A percentile compares a stretch with the other conserved stretches of the same genome.
Evolutionary conservation across 2,329 filamentous ascomycete species (phyloP).

Genomic region (Chaetothyriales sp.): DNA sequence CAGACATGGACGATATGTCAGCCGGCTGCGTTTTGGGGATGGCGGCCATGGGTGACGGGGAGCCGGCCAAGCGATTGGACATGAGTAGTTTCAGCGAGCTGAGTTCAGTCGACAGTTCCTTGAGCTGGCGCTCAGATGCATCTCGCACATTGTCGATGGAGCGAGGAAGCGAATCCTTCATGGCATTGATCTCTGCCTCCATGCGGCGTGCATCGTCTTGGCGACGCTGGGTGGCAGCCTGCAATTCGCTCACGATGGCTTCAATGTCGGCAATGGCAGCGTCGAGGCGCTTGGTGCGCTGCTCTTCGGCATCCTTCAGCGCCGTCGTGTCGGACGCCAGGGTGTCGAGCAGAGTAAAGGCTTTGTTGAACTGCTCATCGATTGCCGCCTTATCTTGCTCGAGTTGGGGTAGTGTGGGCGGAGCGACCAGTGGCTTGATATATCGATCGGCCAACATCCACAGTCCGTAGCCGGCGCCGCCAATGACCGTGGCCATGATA

Average conservation of each 20-base stretch:
- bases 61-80: slow-evolving; percentile 40
- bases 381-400: slow-evolving; percentile 89
- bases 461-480: slow-evolving; percentile 75
- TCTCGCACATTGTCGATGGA: slow-evolving; percentile 82
- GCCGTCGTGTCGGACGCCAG: slow-evolving; percentile 77
- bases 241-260: slow-evolving; percentile 59
- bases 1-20: slow-evolving; percentile 21
- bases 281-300: slow-evolving; percentile 72
- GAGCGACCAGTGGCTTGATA: slow-evolving; percentile 76
- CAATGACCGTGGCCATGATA: slow-evolving; percentile 94
- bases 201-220: slow-evolving; percentile 80
- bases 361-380: slow-evolving; percentile 83
- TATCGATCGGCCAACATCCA: slow-evolving; percentile 89
- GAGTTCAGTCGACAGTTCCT: slow-evolving; percentile 74
- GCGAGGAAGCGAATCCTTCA: slow-evolving; percentile 77
- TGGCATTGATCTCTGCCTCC: slow-evolving; percentile 67
- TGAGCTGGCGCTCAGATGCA: slow-evolving; percentile 62
- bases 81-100: slow-evolving; percentile 87
- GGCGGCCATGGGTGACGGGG: slow-evolving; percentile 18
- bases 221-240: slow-evolving; percentile 63
- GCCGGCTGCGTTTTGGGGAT: slow-evolving; percentile 22
- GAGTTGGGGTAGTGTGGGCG: slow-evolving; percentile 82
- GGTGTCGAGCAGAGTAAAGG: slow-evolving; percentile 83
- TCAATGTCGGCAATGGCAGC: slow-evolving; percentile 72
- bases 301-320: slow-evolving; percentile 74